Conservation (phyloP, 148 eudicot species). For the Limonium bicolor region DNA sequence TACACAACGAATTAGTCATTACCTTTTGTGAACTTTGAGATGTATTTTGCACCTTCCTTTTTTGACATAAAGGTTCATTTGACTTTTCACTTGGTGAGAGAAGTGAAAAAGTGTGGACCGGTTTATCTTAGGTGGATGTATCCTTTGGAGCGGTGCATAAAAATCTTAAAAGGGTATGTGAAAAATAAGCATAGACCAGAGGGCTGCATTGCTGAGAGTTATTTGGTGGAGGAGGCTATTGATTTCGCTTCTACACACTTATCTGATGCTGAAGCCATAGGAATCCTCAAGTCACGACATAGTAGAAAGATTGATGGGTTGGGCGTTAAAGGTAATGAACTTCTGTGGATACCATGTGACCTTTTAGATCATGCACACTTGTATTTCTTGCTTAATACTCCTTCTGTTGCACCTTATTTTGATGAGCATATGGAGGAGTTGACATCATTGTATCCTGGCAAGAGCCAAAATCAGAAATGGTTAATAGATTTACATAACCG, state of each 20-base stretch:
- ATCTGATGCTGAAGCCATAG: not conserved
- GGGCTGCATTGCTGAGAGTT: not conserved
- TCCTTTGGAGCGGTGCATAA: not conserved
- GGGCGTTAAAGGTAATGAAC: not conserved
- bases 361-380: not conserved
- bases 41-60: slow-evolving; percentile 2
- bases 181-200: not conserved
- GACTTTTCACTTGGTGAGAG: not conserved
- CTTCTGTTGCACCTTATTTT: not conserved
- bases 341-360: too few species aligned
- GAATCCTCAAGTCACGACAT: not conserved
- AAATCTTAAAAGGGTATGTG: not conserved
- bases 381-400: not conserved
- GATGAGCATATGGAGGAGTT: not conserved
- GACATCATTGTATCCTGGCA: not conserved
- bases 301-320: not conserved
- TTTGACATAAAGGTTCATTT: slow-evolving; percentile 5
- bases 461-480: not conserved
- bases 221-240: not conserved
- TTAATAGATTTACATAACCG: not conserved
- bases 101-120: not conserved
- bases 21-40: not conserved
- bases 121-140: not conserved
- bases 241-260: not conserved
- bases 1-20: not conserved